Conservation (phyloP, 805 yeast genomes). For the Pichia paraexigua region DNA sequence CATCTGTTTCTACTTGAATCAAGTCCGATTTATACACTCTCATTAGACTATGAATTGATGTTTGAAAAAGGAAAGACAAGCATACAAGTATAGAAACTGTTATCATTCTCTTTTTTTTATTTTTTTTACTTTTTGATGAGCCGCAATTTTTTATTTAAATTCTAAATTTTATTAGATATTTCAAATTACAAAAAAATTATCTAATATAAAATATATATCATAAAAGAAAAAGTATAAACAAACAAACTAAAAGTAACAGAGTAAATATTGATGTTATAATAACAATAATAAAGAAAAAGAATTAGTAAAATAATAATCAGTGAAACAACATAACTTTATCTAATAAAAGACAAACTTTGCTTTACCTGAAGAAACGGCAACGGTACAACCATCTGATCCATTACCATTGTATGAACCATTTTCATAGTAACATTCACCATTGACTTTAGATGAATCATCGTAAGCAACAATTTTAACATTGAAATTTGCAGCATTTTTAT, state of each 20-base stretch:
- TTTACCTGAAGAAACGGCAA: conserved; percentile 33
- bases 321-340: not conserved
- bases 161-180: not conserved
- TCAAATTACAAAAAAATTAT: not conserved
- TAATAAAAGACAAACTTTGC: conserved; percentile 29
- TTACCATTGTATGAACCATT: conserved; percentile 42
- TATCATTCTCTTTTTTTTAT: too few relatives aligned
- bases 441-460: conserved; percentile 29
- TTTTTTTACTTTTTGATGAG: not conserved
- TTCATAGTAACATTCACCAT: conserved; percentile 36
- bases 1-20: not conserved
- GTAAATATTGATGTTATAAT: not conserved
- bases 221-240: not conserved
- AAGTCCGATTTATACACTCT: not conserved
- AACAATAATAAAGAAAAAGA: not conserved
- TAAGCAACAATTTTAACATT: conserved; percentile 38
- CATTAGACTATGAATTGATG: not conserved
- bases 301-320: not conserved
- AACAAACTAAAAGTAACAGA: not conserved
- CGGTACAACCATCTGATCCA: conserved; percentile 75
- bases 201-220: not conserved
- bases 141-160: not conserved
- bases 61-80: not conserved
- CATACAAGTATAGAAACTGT: not conserved
- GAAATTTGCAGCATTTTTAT: conserved; percentile 49